These are phyloP conservation scores for Hypoxylon sp. DNA, from an alignment of 2,329 filamentous ascomycete genomes.

Conservation along the genomic window DNA sequence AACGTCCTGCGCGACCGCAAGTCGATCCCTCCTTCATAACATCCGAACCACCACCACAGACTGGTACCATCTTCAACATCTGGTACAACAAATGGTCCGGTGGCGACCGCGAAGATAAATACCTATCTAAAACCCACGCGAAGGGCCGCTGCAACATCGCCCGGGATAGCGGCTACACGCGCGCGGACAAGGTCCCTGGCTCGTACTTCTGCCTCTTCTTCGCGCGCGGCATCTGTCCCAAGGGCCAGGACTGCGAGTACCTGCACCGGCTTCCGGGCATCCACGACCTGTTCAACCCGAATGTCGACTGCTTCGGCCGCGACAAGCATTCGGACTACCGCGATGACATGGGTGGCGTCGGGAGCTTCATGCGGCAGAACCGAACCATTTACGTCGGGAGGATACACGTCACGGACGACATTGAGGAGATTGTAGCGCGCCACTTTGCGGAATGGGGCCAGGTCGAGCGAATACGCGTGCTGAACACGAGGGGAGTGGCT, in stretches of 20 bases:
- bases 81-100: conserved; percentile 99
- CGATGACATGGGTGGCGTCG: conserved; percentile 98
- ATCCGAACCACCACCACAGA: conserved; percentile 88
- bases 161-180: conserved; percentile 82
- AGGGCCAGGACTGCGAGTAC: conserved; percentile 93
- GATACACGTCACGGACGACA: conserved; percentile 96
- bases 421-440: conserved; percentile 93
- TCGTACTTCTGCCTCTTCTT: conserved; percentile 95
- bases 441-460: conserved; percentile 98
- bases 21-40: conserved; percentile 87
- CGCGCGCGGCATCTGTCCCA: conserved; percentile 83
- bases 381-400: conserved; percentile 92
- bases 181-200: conserved; percentile 80
- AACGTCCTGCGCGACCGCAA: conserved; percentile 88
- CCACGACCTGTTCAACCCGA: conserved; percentile 91
- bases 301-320: conserved; percentile 93
- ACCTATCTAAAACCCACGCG: conserved; percentile 84
- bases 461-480: conserved; percentile 86
- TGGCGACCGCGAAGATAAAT: conserved; percentile 93
- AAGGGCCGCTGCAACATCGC: conserved; percentile 89
- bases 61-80: conserved; percentile 96
- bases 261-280: conserved; percentile 88
- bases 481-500: conserved; percentile 89
- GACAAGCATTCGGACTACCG: conserved; percentile 94
- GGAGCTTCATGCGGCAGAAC: conserved; percentile 93